These are phyloP conservation scores for Agaricales sp. DNA, from an alignment of 1,284 basidiomycete genomes.

Conservation along the genomic window DNA sequence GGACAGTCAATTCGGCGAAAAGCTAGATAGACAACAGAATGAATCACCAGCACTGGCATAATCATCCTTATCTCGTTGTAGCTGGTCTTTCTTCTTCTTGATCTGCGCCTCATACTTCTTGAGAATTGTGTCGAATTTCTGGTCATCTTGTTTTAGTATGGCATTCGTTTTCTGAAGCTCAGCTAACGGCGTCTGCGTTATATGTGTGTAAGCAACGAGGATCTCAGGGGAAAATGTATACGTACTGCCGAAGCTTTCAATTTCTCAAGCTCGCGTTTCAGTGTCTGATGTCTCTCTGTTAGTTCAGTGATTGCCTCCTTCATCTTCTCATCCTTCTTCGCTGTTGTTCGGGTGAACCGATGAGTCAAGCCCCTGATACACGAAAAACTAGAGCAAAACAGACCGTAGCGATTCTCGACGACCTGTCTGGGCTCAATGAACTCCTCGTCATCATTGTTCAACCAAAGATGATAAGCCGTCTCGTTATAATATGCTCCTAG, in stretches of 20 bases:
- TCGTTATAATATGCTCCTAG: conserved; percentile 68
- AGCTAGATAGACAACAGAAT: conserved; percentile 32
- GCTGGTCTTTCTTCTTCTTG: background rate
- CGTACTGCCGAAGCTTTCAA: conserved; percentile 50
- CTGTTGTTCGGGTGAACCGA: conserved; percentile 27
- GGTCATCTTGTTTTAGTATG: conserved; percentile 48
- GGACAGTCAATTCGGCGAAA: conserved; percentile 5
- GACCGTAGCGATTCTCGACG: conserved; percentile 30
- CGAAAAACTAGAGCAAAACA: conserved; percentile 6
- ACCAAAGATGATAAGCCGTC: conserved; percentile 62
- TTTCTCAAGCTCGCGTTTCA: conserved; percentile 43
- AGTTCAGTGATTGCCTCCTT: conserved; percentile 50
- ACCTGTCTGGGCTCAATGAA: conserved; percentile 60
- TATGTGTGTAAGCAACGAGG: conserved; percentile 8
- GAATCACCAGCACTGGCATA: conserved; percentile 19
- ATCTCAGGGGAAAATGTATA: conserved; percentile 9
- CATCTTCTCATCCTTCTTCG: conserved; percentile 55
- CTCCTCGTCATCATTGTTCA: conserved; percentile 53
- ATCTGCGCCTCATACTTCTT: background rate
- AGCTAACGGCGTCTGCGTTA: conserved; percentile 50
- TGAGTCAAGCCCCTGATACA: background rate
- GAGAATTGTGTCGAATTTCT: conserved; percentile 58
- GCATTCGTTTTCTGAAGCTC: conserved; percentile 48
- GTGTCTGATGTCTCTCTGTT: conserved; percentile 31
- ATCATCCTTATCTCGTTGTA: background rate